These are phyloP conservation scores for Wickerhamomyces pijperi DNA, from an alignment of 805 yeast species.

Conservation along the genomic window DNA sequence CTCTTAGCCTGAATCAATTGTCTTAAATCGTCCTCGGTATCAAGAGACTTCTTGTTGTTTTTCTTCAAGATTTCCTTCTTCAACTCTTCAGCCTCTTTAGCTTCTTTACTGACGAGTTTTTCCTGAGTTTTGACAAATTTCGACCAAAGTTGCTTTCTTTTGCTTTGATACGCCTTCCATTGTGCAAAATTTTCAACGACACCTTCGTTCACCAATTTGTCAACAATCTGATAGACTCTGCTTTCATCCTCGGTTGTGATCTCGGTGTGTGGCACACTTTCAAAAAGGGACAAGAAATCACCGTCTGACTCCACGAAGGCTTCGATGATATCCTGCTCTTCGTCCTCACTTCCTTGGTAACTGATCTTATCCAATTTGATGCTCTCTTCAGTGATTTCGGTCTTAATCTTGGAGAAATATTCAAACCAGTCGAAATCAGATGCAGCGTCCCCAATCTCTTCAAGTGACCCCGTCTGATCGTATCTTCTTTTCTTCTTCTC, in stretches of 20 bases:
- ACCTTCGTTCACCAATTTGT: slow-evolving; percentile 28
- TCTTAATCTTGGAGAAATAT: slow-evolving; percentile 35
- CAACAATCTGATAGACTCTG: slow-evolving; percentile 44
- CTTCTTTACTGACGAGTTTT: slow-evolving; percentile 36
- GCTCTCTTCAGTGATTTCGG: slow-evolving; percentile 45
- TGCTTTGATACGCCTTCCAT: slow-evolving; percentile 40
- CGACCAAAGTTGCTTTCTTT: slow-evolving; percentile 34
- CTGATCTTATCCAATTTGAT: slow-evolving; percentile 57
- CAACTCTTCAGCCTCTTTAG: slow-evolving; percentile 47
- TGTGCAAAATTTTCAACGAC: slow-evolving; percentile 27
- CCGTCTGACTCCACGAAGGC: slow-evolving; percentile 52
- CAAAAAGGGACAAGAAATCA: slow-evolving; percentile 59
- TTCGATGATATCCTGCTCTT: slow-evolving; percentile 48
- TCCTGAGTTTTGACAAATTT: slow-evolving; percentile 34
- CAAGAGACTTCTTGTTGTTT: slow-evolving; percentile 15
- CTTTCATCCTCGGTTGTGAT: slow-evolving; percentile 46
- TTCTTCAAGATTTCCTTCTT: slow-evolving; percentile 27
- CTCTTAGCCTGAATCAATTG: slow-evolving; percentile 40
- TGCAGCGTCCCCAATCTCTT: slow-evolving; percentile 24
- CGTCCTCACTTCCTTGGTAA: slow-evolving; percentile 57
- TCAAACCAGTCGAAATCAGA: slow-evolving; percentile 45
- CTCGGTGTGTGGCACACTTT: slow-evolving; percentile 68
- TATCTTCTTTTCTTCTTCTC: slow-evolving; percentile 40
- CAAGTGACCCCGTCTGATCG: slow-evolving; percentile 61
- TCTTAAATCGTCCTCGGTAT: slow-evolving; percentile 30